Evolutionary conservation across 305 asterid species (phyloP), one percentile per base, ranked within the genome.

Genomic region (Plantago coronopus): DNA sequence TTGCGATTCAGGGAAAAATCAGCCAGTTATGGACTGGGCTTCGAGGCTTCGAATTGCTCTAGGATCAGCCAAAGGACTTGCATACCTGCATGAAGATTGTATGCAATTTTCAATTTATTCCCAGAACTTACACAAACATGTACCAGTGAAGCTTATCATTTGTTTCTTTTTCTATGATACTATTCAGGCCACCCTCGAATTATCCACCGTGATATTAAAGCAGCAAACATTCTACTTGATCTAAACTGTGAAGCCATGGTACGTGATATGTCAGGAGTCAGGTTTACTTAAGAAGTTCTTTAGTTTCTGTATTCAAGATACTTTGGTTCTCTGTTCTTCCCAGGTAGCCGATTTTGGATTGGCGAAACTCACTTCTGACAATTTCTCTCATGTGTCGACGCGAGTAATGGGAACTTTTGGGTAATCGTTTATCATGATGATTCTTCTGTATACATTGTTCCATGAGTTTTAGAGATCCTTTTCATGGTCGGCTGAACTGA

Each of bases 381-480:
- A 81, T 56, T 56, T 49, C 62, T 85, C 94, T 67, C 96, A 87
- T 59, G 91, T 88, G 57, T 88, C 96, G 23, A 87, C 96, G 1
- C 96, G 96, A 14, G 89, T 88, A 31, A 88, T 88, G 94, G 96
- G 96, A 72, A 88, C 96, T 45, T 88, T 88, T 44, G 96, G 96
- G 94, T 81, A 46, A 19, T 55, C 3, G 12, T 25, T 17, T 0
- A 46, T 37, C 54, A 15, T 58, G 13, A 19, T 38, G 18, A 34
- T 27, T 55, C 44, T 21, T 50, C 37, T 7, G 7, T 29, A 29
- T 29, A n/a, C 7, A 29, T 29, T 29, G 37, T 29, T 29, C 8
- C 8, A 0, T 29, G 37, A 9, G 9, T 9, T 29, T 29, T 29
- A 29, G 10, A 29, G 37, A 29, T 29, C 9, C 5, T 29, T 4